These are phyloP conservation scores for Mallotus repandus DNA, from an alignment of 441 rosid genomes.

Conservation along the genomic window DNA sequence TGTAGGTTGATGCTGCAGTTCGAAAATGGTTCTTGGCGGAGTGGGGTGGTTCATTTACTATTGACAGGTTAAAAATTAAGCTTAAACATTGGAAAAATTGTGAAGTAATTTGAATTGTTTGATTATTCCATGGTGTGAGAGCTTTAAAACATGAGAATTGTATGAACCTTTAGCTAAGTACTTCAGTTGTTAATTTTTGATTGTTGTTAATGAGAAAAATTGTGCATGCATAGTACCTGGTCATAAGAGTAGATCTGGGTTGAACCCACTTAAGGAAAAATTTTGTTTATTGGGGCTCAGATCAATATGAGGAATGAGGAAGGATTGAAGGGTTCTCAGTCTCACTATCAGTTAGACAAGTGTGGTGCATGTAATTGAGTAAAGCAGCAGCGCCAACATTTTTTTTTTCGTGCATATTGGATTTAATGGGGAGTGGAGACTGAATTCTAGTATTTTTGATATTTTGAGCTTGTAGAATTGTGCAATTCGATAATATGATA, in stretches of 20 bases:
- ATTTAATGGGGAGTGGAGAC: background rate
- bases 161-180: background rate
- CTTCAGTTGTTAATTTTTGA: background rate
- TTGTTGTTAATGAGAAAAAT: background rate
- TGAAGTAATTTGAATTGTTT: background rate
- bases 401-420: background rate
- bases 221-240: background rate
- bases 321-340: background rate
- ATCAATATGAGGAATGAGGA: background rate
- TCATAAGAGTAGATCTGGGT: background rate
- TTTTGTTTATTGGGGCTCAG: background rate
- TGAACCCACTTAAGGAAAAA: background rate
- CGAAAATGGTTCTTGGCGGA: background rate
- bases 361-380: background rate
- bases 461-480: background rate
- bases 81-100: background rate
- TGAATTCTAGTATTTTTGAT: background rate
- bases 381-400: background rate
- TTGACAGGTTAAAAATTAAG: background rate
- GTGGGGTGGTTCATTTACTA: background rate
- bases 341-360: background rate
- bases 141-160: background rate
- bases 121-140: background rate
- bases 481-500: background rate
- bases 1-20: background rate